Percentiles rank a stretch among this genome's conserved stretches.
These are phyloP conservation scores for Haplographium delicatum DNA, from an alignment of 495 filamentous ascomycete genomes.

Conservation along the genomic window DNA sequence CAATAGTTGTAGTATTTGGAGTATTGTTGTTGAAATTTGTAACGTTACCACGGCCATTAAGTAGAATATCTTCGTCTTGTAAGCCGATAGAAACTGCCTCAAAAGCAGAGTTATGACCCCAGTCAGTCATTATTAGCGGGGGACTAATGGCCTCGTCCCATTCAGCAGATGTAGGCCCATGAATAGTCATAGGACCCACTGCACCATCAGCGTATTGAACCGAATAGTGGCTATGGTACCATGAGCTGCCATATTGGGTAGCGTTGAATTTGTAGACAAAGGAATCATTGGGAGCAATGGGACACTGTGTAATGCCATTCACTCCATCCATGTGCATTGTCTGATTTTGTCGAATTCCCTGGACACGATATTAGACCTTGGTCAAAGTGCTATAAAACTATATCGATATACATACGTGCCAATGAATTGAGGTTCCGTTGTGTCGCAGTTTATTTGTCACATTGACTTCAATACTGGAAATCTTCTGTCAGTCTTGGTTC, in stretches of 20 bases:
- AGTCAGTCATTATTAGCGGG: slow-evolving; percentile 40
- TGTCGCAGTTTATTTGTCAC: slow-evolving; percentile 2
- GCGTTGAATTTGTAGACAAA: slow-evolving; percentile 45
- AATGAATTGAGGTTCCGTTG: slow-evolving; percentile 37
- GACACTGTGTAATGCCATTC: slow-evolving; percentile 38
- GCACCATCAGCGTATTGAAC: slow-evolving; percentile 46
- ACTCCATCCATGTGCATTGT: slow-evolving; percentile 36
- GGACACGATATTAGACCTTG: too few relatives aligned
- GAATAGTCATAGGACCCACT: slow-evolving; percentile 38
- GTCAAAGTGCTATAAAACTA: too few relatives aligned
- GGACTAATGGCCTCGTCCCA: slow-evolving; percentile 41
- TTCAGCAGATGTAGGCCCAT: slow-evolving; percentile 26
- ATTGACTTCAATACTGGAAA: slow-evolving; percentile 5
- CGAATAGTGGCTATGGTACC: slow-evolving; percentile 58
- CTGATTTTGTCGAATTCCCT: slow-evolving; percentile 33
- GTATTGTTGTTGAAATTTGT: neutral
- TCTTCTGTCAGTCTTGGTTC: too few relatives aligned
- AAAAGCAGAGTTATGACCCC: neutral
- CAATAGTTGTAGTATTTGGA: too few relatives aligned
- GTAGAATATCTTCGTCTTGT: neutral
- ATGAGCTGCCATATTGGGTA: slow-evolving; percentile 49
- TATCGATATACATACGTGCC: too few relatives aligned
- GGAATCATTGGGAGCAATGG: slow-evolving; percentile 33
- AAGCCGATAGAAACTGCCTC: neutral
- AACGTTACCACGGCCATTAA: neutral